These are phyloP conservation scores for Colletotrichum theobromicola DNA, from an alignment of 2,329 filamentous ascomycete genomes.

Conservation along the genomic window DNA sequence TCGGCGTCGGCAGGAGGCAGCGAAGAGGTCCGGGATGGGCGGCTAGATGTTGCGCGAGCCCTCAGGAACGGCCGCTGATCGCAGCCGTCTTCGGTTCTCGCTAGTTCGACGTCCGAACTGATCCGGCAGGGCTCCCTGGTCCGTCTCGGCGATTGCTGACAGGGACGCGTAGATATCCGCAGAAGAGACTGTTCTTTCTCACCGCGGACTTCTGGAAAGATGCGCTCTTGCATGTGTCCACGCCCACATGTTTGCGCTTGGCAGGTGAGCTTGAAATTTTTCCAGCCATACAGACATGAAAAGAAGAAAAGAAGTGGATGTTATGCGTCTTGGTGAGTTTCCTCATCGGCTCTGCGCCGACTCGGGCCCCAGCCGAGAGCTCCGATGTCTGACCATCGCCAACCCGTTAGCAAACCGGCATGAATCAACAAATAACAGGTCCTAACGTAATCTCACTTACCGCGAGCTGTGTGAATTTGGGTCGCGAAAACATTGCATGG, in stretches of 20 bases:
- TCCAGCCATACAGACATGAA: background rate
- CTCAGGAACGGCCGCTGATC: slow-evolving; percentile 3
- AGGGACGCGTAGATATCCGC: background rate
- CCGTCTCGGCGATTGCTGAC: background rate
- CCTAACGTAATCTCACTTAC: background rate
- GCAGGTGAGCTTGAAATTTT: background rate
- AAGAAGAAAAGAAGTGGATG: background rate
- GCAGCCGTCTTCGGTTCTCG: slow-evolving; percentile 4
- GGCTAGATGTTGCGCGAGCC: background rate
- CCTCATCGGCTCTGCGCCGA: background rate
- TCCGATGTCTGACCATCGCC: background rate
- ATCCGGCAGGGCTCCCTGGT: slow-evolving; percentile 1
- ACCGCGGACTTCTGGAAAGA: background rate
- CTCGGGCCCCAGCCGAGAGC: background rate
- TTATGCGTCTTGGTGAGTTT: background rate
- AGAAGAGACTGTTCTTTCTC: background rate
- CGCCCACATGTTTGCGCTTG: background rate
- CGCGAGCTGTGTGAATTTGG: background rate
- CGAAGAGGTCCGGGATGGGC: background rate
- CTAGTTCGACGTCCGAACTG: background rate
- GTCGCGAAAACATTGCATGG: background rate
- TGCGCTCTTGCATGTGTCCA: background rate
- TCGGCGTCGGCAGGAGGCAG: background rate
- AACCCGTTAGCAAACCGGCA: background rate
- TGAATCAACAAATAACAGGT: background rate